phyloP scores from a whole-genome alignment of 345 rosid species.

The Anastatica hierochuntica region DNA sequence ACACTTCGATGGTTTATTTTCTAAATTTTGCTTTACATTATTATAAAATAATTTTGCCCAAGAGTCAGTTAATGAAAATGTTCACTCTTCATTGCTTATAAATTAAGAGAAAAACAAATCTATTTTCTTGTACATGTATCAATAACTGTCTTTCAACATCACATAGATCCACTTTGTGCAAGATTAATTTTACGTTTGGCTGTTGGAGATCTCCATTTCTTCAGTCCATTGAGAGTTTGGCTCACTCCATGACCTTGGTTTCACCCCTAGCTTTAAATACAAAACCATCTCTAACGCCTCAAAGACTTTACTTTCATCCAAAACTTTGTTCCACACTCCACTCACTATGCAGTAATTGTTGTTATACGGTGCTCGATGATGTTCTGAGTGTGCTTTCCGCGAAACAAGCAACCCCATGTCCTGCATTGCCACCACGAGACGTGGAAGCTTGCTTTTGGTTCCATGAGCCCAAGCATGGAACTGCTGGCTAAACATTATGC shows the following conservation, averaged over 20 bases:
- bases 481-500: conserved; percentile 77
- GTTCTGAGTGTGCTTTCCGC: conserved; percentile 45
- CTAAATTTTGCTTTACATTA: too few relatives aligned
- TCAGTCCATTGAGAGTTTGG: too few relatives aligned
- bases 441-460: conserved; percentile 66
- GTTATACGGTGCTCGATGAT: conserved; percentile 63
- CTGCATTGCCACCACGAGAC: conserved; percentile 47
- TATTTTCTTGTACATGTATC: too few relatives aligned
- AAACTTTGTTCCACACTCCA: conserved; percentile 55
- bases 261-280: conserved; percentile 41
- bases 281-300: conserved; percentile 59
- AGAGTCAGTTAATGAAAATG: too few relatives aligned
- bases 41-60: too few relatives aligned
- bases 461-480: conserved; percentile 87
- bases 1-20: too few relatives aligned
- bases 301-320: conserved; percentile 49
- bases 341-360: conserved; percentile 75
- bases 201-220: too few relatives aligned
- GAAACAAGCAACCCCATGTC: conserved; percentile 61
- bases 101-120: too few relatives aligned
- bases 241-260: conserved; percentile 71
- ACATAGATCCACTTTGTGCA: too few relatives aligned
- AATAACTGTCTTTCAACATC: too few relatives aligned
- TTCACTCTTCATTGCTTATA: too few relatives aligned
- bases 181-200: too few relatives aligned